Conservation (phyloP, 495 filamentous ascomycete genomes). For the Neurospora sp. region DNA sequence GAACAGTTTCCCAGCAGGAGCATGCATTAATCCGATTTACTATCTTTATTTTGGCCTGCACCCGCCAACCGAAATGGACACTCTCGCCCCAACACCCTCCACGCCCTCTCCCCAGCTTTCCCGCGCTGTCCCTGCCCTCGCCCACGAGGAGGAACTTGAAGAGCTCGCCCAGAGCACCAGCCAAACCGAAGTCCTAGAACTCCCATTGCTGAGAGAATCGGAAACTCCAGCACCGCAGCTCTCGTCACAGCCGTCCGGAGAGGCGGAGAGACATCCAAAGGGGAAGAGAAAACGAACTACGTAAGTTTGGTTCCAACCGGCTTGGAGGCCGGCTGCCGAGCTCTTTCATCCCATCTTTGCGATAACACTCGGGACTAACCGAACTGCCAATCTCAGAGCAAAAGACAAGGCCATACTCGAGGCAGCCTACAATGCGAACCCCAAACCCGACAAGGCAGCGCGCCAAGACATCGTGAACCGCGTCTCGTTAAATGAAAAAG, state of each 20-base stretch:
- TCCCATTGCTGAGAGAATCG: not conserved
- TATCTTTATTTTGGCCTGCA: not conserved
- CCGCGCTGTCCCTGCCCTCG: not conserved
- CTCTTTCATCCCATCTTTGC: not conserved
- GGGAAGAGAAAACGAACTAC: constrained; percentile 46
- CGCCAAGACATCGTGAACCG: constrained; percentile 72
- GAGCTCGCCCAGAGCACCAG: not conserved
- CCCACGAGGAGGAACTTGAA: not conserved
- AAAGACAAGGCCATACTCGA: constrained; percentile 90
- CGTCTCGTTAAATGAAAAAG: constrained; percentile 90
- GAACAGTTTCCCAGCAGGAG: not conserved
- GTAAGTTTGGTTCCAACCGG: constrained; percentile 24
- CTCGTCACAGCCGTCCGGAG: constrained; percentile 2
- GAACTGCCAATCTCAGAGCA: constrained; percentile 39
- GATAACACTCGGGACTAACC: constrained; percentile 6
- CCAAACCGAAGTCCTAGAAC: not conserved
- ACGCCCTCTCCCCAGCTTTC: not conserved
- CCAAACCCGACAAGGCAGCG: constrained; percentile 87
- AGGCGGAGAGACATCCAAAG: constrained; percentile 30
- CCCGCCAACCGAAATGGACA: not conserved
- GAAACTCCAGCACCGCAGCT: not conserved
- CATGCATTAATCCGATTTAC: not conserved
- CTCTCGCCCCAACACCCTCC: not conserved
- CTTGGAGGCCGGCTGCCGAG: not conserved
- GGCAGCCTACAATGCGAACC: constrained; percentile 71